Evolutionary conservation across 106 monocot genomes (phyloP).

Genomic region (Agapanthus africanus): DNA sequence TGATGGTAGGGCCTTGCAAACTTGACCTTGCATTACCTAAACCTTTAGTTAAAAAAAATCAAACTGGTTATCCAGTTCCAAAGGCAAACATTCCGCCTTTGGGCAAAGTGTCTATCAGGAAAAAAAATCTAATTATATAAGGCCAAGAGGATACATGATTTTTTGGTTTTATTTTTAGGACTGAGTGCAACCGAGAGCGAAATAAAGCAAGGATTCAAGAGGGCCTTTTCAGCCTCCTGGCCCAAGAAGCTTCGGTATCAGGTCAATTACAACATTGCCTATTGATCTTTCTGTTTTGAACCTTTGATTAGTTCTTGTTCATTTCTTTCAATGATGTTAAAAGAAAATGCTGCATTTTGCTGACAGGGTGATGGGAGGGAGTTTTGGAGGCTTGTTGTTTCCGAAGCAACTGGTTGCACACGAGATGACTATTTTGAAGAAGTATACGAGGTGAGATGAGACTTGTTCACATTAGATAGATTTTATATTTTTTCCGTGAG

Average conservation of each 20-base stretch:
- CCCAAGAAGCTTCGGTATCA: conserved; percentile 82
- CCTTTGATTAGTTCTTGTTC: neutral
- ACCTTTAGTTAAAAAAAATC: no score
- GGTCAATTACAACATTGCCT: conserved; percentile 26
- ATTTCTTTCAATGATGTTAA: neutral
- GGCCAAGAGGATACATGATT: no score
- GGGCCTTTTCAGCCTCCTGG: conserved; percentile 63
- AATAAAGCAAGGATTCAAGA: conserved; percentile 65
- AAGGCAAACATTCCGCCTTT: no score
- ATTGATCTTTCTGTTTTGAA: neutral
- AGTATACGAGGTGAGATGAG: conserved; percentile 79
- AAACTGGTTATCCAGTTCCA: no score
- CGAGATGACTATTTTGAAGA: conserved; percentile 80
- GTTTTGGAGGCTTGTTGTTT: conserved; percentile 83
- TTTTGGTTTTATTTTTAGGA: conserved; percentile 17
- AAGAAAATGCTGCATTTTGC: neutral
- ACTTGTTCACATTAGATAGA: no score
- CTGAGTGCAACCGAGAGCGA: conserved; percentile 35
- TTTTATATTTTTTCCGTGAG: no score
- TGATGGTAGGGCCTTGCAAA: no score
- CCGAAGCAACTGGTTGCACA: conserved; percentile 77
- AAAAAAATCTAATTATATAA: no score
- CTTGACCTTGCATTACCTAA: no score
- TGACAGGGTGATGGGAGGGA: conserved; percentile 78
- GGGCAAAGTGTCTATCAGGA: no score